Percentiles rank a stretch among this genome's conserved stretches.
phyloP scores from a whole-genome alignment of 2,329 filamentous ascomycete genomes.

The Cercospora sojina region DNA sequence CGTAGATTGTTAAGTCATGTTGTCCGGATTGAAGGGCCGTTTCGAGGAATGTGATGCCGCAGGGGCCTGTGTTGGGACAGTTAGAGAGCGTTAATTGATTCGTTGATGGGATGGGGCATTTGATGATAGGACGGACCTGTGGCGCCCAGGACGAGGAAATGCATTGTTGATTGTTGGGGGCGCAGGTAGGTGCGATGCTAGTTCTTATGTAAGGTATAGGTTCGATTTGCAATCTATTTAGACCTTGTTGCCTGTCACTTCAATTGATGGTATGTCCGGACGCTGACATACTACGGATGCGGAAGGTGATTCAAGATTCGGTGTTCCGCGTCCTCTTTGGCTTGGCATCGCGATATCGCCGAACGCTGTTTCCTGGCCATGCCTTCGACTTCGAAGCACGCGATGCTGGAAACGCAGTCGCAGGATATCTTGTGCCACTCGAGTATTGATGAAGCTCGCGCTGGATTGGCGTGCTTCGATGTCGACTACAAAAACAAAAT shows the following conservation, averaged over 20 bases:
- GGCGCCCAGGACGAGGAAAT: slow-evolving; percentile 28
- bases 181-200: neutral
- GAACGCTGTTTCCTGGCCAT: neutral
- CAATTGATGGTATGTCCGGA: neutral
- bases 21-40: slow-evolving; percentile 21
- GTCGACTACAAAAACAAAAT: neutral
- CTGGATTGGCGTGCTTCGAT: neutral
- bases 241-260: neutral
- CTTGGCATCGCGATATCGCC: neutral
- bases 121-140: slow-evolving; percentile 16
- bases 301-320: slow-evolving; percentile 13
- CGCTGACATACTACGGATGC: neutral
- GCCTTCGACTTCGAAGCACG: neutral
- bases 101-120: neutral
- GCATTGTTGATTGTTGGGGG: slow-evolving; percentile 12
- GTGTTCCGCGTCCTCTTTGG: neutral
- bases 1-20: slow-evolving; percentile 27
- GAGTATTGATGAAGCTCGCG: neutral
- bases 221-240: neutral
- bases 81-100: neutral
- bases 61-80: slow-evolving; percentile 16
- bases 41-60: slow-evolving; percentile 24
- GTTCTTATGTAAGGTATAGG: neutral
- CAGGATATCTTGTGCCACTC: neutral
- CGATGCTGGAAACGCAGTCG: neutral